Conservation (phyloP, 371 early-diverging fungal species). For the Mortierella sp. region DNA sequence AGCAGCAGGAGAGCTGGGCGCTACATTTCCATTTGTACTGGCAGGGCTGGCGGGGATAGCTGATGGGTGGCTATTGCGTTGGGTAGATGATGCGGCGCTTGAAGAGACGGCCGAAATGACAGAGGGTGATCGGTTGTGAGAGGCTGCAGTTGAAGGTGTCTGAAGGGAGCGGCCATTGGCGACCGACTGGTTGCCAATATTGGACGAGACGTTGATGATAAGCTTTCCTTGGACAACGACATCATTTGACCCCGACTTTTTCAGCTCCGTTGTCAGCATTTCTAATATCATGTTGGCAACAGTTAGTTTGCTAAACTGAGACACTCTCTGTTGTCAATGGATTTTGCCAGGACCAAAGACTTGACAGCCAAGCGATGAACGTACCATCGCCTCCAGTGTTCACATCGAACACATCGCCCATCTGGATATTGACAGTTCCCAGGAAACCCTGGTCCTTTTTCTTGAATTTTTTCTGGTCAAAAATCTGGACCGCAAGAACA, state of each 20-base stretch:
- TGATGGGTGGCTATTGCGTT: constrained; percentile 27
- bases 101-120: constrained; percentile 40
- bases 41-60: constrained; percentile 9
- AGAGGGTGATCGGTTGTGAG: constrained; percentile 41
- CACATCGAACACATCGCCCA: constrained; percentile 84
- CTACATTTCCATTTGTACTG: constrained; percentile 5
- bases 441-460: constrained; percentile 95
- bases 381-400: constrained; percentile 81
- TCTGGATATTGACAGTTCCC: constrained; percentile 90
- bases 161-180: constrained; percentile 54
- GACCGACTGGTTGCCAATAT: constrained; percentile 59
- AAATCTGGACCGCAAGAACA: constrained; percentile 92
- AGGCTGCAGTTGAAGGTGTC: constrained; percentile 41
- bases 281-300: constrained; percentile 64
- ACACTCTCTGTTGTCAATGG: too few relatives aligned
- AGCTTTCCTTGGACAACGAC: constrained; percentile 86
- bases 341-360: too few relatives aligned
- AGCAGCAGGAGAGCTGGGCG: constrained; percentile 26
- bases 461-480: constrained; percentile 96
- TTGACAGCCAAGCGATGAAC: too few relatives aligned
- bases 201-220: constrained; percentile 78
- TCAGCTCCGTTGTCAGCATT: constrained; percentile 87
- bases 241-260: constrained; percentile 84
- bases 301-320: neutral
- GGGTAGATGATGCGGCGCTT: constrained; percentile 28